Evolutionary conservation across 805 yeast species (phyloP).

Genomic region (Candida methanosorbosa): DNA sequence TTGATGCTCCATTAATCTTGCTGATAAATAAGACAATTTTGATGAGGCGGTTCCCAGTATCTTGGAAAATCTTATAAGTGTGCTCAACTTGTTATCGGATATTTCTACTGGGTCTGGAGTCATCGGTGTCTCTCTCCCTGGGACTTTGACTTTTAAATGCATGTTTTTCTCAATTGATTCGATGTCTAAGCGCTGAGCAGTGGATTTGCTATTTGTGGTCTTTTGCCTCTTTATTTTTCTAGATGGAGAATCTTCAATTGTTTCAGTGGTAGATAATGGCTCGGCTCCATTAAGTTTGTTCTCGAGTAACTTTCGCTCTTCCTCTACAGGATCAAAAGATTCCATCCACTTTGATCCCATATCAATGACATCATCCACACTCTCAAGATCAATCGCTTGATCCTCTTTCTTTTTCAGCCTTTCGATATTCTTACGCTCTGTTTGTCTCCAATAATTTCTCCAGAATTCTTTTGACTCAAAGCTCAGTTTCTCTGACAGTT

Average conservation of each 20-base stretch:
- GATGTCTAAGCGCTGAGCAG: too few species aligned
- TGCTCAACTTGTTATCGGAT: conserved; percentile 13
- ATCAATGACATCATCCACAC: conserved; percentile 16
- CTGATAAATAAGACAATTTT: conserved; percentile 51
- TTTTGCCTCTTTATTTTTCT: conserved; percentile 4
- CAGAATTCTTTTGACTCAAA: conserved; percentile 38
- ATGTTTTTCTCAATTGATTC: not conserved
- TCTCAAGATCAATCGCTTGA: conserved; percentile 23
- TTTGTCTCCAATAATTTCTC: conserved; percentile 39
- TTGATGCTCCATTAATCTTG: conserved; percentile 47
- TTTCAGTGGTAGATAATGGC: not conserved
- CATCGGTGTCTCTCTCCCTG: conserved; percentile 10
- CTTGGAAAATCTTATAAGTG: conserved; percentile 23
- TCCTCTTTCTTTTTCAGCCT: conserved; percentile 29
- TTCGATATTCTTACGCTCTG: conserved; percentile 11
- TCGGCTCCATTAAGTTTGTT: conserved; percentile 9
- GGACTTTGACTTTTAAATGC: not conserved
- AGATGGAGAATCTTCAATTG: not conserved
- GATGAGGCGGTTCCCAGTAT: conserved; percentile 57
- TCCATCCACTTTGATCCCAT: conserved; percentile 18
- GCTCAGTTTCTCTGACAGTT: conserved; percentile 23
- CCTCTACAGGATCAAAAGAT: conserved; percentile 16
- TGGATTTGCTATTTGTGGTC: too few species aligned
- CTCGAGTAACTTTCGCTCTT: conserved; percentile 6
- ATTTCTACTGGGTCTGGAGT: conserved; percentile 17